Percentiles rank a stretch among this genome's conserved stretches.
Conservation (phyloP, 1,139 yeast genomes). For the Pichiaceae sp. region DNA sequence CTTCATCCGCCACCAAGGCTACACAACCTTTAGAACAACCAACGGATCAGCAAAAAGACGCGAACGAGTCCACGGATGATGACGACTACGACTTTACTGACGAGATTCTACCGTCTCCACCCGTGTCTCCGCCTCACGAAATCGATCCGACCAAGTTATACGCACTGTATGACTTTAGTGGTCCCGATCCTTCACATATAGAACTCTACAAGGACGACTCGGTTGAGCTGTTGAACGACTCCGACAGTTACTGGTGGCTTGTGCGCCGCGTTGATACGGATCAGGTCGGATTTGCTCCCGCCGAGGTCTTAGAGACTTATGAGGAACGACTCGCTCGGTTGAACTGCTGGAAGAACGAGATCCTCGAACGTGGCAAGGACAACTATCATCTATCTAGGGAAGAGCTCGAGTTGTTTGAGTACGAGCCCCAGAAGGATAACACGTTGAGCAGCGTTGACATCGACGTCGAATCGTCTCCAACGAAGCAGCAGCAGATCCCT, state of each 20-base stretch:
- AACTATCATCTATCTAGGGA: conserved; percentile 16
- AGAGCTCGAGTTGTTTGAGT: conserved; percentile 17
- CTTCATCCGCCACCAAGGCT: neutral
- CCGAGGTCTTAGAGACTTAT: conserved; percentile 88
- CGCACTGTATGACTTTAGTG: conserved; percentile 80
- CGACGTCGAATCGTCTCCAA: neutral
- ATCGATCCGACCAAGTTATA: conserved; percentile 78
- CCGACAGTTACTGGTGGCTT: conserved; percentile 96
- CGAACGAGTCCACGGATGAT: neutral
- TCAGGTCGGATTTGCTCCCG: conserved; percentile 88
- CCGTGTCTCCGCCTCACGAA: conserved; percentile 75
- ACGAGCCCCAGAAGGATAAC: conserved; percentile 6
- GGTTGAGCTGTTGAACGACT: conserved; percentile 73
- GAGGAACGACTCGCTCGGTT: conserved; percentile 86
- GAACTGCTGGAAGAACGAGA: conserved; percentile 89
- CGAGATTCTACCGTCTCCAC: conserved; percentile 47
- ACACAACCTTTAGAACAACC: conserved; percentile 2
- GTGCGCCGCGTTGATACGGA: conserved; percentile 59
- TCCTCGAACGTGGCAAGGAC: conserved; percentile 38
- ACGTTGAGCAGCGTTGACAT: neutral
- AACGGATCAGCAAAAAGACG: neutral
- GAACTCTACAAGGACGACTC: conserved; percentile 75
- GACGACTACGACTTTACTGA: conserved; percentile 15
- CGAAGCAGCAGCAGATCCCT: neutral
- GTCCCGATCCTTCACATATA: conserved; percentile 93